Percentiles rank a stretch among this genome's conserved stretches.
These are phyloP conservation scores for Sphagnum contortum DNA, from an alignment of 225 moss, liverwort and hornwort species.

Conservation along the genomic window DNA sequence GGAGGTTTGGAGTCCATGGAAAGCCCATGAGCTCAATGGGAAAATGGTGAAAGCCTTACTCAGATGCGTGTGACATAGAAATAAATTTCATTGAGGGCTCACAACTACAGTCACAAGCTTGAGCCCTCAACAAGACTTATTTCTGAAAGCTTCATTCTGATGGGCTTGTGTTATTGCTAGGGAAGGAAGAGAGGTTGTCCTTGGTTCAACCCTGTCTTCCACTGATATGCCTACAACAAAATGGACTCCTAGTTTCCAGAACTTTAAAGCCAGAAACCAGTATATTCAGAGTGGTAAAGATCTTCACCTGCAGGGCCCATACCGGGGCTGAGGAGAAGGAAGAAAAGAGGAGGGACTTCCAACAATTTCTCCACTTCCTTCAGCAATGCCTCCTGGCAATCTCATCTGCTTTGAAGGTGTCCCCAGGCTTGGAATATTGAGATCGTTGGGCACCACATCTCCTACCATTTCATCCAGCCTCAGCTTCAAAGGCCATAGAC, in stretches of 20 bases:
- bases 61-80: too few relatives aligned
- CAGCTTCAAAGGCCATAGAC: too few relatives aligned
- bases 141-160: too few relatives aligned
- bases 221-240: not conserved
- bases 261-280: not conserved
- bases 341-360: not conserved
- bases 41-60: too few relatives aligned
- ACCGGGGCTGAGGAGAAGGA: not conserved
- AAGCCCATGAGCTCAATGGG: too few relatives aligned
- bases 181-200: not conserved
- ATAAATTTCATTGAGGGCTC: too few relatives aligned
- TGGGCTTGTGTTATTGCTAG: too few relatives aligned
- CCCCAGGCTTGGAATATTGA: not conserved
- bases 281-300: not conserved
- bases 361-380: not conserved
- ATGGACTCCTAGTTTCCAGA: not conserved
- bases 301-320: conserved; percentile 1
- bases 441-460: not conserved
- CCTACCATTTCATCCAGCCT: too few relatives aligned
- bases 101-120: too few relatives aligned
- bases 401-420: not conserved
- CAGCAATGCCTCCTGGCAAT: not conserved
- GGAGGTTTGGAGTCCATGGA: too few relatives aligned
- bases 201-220: not conserved
- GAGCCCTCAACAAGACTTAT: too few relatives aligned